A percentile compares a stretch with the other conserved stretches of the same genome.
These are phyloP conservation scores for Metschnikowia santaceciliae DNA, from an alignment of 805 yeast genomes.

Conservation along the genomic window DNA sequence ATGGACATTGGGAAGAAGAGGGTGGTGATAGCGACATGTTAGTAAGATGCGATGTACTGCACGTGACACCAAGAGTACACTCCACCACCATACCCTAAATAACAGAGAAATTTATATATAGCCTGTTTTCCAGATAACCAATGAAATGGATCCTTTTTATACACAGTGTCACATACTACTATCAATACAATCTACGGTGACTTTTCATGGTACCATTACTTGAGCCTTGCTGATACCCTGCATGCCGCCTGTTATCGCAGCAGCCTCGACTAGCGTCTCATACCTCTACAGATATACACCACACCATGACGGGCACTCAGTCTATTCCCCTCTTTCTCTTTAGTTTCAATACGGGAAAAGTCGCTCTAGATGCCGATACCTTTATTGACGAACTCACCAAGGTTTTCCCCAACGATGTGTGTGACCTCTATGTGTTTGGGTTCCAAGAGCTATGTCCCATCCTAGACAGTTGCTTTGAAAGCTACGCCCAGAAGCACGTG, in stretches of 20 bases:
- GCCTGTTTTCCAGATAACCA: too few relatives aligned
- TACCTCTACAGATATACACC: not conserved
- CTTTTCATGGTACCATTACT: too few relatives aligned
- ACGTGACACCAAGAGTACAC: not conserved
- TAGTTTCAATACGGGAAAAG: conserved; percentile 59
- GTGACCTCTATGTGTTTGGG: conserved; percentile 55
- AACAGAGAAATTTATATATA: too few relatives aligned
- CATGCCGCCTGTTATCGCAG: not conserved
- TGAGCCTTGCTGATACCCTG: not conserved
- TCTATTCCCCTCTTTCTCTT: conserved; percentile 28
- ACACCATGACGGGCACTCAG: not conserved
- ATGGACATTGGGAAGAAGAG: conserved; percentile 15
- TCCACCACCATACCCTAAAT: too few relatives aligned
- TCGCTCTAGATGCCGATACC: conserved; percentile 29
- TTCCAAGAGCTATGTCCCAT: conserved; percentile 62
- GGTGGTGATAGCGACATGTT: not conserved
- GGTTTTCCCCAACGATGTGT: conserved; percentile 29
- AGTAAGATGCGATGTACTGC: conserved; percentile 1
- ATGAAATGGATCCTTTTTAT: too few relatives aligned
- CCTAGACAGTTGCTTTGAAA: conserved; percentile 48
- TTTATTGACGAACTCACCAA: conserved; percentile 26
- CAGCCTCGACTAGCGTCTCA: not conserved
- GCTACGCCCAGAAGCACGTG: conserved; percentile 34
- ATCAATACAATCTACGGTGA: not conserved
- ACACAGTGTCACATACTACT: not conserved